Evolutionary conservation across 2,329 filamentous ascomycete species (phyloP), one percentile per base, ranked within the genome.

Genomic region (Colletotrichum sojae): DNA sequence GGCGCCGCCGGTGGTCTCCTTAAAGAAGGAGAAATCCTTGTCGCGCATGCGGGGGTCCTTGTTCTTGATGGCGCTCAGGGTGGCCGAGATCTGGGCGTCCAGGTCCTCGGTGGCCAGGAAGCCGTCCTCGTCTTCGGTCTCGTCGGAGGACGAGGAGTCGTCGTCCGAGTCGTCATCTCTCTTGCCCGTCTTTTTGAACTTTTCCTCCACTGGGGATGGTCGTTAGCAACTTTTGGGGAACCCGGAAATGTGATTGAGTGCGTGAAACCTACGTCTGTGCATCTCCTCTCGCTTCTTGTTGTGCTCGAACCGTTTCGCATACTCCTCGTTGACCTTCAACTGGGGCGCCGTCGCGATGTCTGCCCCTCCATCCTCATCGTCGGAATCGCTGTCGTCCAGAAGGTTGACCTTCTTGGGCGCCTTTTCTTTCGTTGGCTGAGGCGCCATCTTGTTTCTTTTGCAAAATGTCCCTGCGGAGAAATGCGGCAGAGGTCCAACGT

Each of bases 281-380:
- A 90, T 84, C 79, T 99, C 96, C 78, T 97, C 95, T 67, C 95
- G 89, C 83, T 97, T 97, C 84, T 98, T 98, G 83, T 99, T 99
- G 83, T 98, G 88, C 80, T 99, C 96, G 75, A 97, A 98, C 48
- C 94, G 88, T 73, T 89, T 90, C 51, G 96, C 96, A 79, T 91
- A 99, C 60, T 97, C 94, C 78, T 94, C 86, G 80, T 99, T 98
- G 81, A 99, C 91, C 78, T 92, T 94, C 78, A 98, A 88, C 36
- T 80, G 79, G 45, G 78, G 73, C 31, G 76, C 75, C 31, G 76
- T 75, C 16, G 76, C 72, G 27, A 77, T 67, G 77, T 78, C 73
- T 73, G 76, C 75, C 73, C 79, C 76, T 60, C 81, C 81, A 55
- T 82, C 82, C 54, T 83, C 80, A 64, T 83, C 84, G 49, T 86